These are phyloP conservation scores for Cercospora sojina DNA, from an alignment of 2,329 filamentous ascomycete genomes.

Conservation along the genomic window DNA sequence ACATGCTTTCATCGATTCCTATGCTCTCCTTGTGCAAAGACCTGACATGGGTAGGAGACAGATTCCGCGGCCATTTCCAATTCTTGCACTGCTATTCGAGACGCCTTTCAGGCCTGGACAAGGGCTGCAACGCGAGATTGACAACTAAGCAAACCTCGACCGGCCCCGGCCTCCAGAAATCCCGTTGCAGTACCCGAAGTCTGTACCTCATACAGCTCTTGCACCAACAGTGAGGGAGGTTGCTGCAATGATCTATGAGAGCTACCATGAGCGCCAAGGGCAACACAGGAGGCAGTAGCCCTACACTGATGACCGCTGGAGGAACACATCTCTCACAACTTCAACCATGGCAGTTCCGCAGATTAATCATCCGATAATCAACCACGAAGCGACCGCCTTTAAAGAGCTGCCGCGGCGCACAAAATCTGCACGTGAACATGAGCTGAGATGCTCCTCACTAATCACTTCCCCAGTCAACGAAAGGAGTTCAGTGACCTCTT, in stretches of 20 bases:
- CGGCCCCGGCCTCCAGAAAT: neutral
- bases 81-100: neutral
- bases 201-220: neutral
- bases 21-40: neutral
- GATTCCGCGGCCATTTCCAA: conserved; percentile 1
- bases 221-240: neutral
- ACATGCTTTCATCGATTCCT: neutral
- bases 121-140: neutral
- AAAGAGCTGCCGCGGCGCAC: neutral
- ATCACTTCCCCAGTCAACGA: neutral
- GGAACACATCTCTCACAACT: neutral
- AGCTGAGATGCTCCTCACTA: neutral
- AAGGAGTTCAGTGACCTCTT: neutral
- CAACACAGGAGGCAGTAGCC: neutral
- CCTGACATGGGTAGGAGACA: neutral
- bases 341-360: neutral
- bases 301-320: neutral
- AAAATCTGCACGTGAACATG: neutral
- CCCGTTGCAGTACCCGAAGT: neutral
- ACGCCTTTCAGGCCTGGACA: neutral
- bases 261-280: neutral
- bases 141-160: neutral
- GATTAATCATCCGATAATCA: neutral
- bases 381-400: neutral
- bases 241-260: neutral